Evolutionary conservation across 345 rosid genomes (phyloP).

Genomic region (Brassica cretica): DNA sequence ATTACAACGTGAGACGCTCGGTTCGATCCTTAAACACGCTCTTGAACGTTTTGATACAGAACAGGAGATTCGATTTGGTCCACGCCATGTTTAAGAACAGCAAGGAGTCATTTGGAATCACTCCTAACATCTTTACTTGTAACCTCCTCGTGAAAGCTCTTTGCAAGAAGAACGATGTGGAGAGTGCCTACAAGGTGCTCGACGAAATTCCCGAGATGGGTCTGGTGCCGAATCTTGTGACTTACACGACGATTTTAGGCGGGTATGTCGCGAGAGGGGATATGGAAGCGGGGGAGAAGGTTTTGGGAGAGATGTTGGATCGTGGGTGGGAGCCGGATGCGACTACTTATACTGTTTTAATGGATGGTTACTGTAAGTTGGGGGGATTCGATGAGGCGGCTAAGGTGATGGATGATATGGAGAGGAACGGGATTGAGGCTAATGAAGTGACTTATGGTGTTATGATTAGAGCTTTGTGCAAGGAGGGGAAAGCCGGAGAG

Average conservation of each 20-base stretch:
- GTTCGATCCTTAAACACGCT: conserved; percentile 80
- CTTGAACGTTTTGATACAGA: conserved; percentile 72
- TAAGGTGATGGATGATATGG: conserved; percentile 89
- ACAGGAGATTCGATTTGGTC: conserved; percentile 60
- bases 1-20: conserved; percentile 61
- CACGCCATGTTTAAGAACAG: conserved; percentile 56
- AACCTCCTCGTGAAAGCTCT: conserved; percentile 75
- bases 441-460: conserved; percentile 90
- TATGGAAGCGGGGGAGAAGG: conserved; percentile 59
- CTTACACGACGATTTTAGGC: conserved; percentile 72
- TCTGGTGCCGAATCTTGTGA: conserved; percentile 69
- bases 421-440: conserved; percentile 61
- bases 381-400: conserved; percentile 76
- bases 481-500: conserved; percentile 65
- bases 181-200: conserved; percentile 56
- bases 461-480: conserved; percentile 72
- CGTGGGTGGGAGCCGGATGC: conserved; percentile 88
- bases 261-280: conserved; percentile 76
- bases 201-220: conserved; percentile 89
- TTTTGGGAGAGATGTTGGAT: conserved; percentile 63
- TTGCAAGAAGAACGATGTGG: conserved; percentile 60
- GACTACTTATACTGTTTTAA: conserved; percentile 64
- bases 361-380: conserved; percentile 74
- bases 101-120: conserved; percentile 49
- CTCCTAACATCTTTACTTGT: conserved; percentile 72